These are phyloP conservation scores for Cairneyella variabilis DNA, from an alignment of 495 filamentous ascomycete species.

Conservation along the genomic window DNA sequence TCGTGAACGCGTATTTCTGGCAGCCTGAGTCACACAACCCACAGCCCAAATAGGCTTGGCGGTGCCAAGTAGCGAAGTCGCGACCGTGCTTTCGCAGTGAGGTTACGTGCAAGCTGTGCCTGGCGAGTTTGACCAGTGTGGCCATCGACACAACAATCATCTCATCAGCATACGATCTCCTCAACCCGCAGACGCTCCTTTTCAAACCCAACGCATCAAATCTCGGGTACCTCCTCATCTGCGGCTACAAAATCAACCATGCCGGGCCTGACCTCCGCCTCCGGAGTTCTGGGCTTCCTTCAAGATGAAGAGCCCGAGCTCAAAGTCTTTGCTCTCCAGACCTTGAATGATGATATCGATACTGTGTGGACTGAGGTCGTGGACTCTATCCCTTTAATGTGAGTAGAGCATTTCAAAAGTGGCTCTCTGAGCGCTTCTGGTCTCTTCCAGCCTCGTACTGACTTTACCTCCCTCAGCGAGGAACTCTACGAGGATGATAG, in stretches of 20 bases:
- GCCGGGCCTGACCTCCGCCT: slow-evolving; percentile 91
- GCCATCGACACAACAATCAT: slow-evolving; percentile 8
- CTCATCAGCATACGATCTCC: not conserved
- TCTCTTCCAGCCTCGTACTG: slow-evolving; percentile 13
- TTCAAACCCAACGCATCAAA: not conserved
- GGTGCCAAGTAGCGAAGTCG: too few species aligned
- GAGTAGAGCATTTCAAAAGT: slow-evolving; percentile 33
- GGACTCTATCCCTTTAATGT: slow-evolving; percentile 89
- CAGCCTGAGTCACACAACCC: not conserved
- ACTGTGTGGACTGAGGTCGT: slow-evolving; percentile 97
- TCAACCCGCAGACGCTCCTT: not conserved
- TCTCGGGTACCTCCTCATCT: not conserved
- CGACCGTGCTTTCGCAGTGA: too few species aligned
- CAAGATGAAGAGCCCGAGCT: slow-evolving; percentile 91
- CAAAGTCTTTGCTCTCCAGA: slow-evolving; percentile 88
- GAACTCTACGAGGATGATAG: slow-evolving; percentile 94
- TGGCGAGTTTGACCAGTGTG: slow-evolving; percentile 5
- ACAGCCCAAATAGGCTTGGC: not conserved
- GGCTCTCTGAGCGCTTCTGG: not conserved
- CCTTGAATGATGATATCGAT: slow-evolving; percentile 91
- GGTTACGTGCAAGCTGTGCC: slow-evolving; percentile 23
- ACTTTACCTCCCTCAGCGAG: slow-evolving; percentile 57
- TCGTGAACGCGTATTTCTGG: not conserved
- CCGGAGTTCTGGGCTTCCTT: slow-evolving; percentile 91
- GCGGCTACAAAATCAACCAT: slow-evolving; percentile 41